Percentiles rank a stretch among this genome's conserved stretches.
phyloP scores from a whole-genome alignment of 2,329 filamentous ascomycete genomes.

The Xylaria multiplex region DNA sequence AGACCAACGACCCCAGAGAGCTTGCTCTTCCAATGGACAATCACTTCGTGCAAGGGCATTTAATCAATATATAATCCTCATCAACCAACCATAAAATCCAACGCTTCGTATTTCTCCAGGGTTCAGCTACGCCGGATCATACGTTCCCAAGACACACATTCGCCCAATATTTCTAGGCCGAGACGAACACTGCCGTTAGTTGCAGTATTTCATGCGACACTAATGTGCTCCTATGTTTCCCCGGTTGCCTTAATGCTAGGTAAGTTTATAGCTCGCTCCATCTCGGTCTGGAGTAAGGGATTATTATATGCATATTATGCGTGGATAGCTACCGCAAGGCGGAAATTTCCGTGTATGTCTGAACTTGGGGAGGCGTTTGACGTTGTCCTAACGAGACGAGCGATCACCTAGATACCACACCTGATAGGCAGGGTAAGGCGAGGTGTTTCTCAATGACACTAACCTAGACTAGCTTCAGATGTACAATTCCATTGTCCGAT shows the following conservation, averaged over 20 bases:
- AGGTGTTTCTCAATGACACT: not conserved
- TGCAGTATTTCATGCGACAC: slow-evolving; percentile 22
- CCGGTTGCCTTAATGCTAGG: slow-evolving; percentile 7
- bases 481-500: not conserved
- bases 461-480: not conserved
- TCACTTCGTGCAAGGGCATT: slow-evolving; percentile 3
- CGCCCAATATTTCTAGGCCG: slow-evolving; percentile 14
- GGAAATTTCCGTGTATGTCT: slow-evolving; percentile 13
- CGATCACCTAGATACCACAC: not conserved
- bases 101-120: slow-evolving; percentile 12
- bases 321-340: not conserved
- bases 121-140: slow-evolving; percentile 24
- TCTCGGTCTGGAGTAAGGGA: slow-evolving; percentile 11
- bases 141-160: slow-evolving; percentile 18
- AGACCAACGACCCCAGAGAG: not conserved
- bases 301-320: not conserved
- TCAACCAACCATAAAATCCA: slow-evolving; percentile 18
- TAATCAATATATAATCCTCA: not conserved
- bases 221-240: slow-evolving; percentile 18
- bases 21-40: slow-evolving; percentile 1
- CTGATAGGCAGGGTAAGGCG: not conserved
- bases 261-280: slow-evolving; percentile 3
- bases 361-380: not conserved
- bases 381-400: slow-evolving; percentile 3
- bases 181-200: slow-evolving; percentile 22